phyloP scores from a whole-genome alignment of 2,329 filamentous ascomycete genomes.

The Pestalotiopsis sp. region DNA sequence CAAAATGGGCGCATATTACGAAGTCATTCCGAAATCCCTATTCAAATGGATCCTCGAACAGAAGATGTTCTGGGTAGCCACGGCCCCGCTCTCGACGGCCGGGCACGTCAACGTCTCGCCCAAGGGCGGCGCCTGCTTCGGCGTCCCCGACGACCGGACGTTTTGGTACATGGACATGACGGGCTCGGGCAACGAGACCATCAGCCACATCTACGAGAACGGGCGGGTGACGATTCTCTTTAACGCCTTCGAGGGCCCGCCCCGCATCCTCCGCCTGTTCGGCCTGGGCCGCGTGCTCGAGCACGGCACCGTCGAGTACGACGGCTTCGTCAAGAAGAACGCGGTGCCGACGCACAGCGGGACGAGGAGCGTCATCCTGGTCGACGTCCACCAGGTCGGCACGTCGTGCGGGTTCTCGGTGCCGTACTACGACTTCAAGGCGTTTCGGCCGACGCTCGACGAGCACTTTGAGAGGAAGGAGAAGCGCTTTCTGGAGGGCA shows the following conservation, averaged over 20 bases:
- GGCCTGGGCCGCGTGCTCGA: constrained; percentile 40
- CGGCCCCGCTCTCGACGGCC: constrained; percentile 65
- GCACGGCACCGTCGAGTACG: constrained; percentile 30
- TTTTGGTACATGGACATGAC: constrained; percentile 68
- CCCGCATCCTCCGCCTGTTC: constrained; percentile 41
- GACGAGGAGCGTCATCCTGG: constrained; percentile 38
- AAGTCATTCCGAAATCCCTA: constrained; percentile 41
- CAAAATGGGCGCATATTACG: constrained; percentile 30
- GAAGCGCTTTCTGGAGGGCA: constrained; percentile 31
- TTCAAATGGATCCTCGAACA: constrained; percentile 67
- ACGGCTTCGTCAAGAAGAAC: constrained; percentile 35
- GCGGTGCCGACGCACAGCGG: constrained; percentile 31
- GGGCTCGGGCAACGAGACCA: constrained; percentile 76
- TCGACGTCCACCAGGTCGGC: constrained; percentile 40
- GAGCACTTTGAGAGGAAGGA: constrained; percentile 35
- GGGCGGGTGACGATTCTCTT: constrained; percentile 76
- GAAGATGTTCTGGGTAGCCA: constrained; percentile 75
- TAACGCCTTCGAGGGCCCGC: constrained; percentile 45
- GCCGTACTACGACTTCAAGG: constrained; percentile 40
- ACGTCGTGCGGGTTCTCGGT: constrained; percentile 43
- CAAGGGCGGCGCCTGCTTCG: constrained; percentile 63
- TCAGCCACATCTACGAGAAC: constrained; percentile 77
- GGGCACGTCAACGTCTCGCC: constrained; percentile 76
- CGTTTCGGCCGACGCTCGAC: constrained; percentile 36
- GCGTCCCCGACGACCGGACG: constrained; percentile 31